These are phyloP conservation scores for Trichomonas gallinae DNA, from an alignment of 208 protist genomes.

Conservation along the genomic window DNA sequence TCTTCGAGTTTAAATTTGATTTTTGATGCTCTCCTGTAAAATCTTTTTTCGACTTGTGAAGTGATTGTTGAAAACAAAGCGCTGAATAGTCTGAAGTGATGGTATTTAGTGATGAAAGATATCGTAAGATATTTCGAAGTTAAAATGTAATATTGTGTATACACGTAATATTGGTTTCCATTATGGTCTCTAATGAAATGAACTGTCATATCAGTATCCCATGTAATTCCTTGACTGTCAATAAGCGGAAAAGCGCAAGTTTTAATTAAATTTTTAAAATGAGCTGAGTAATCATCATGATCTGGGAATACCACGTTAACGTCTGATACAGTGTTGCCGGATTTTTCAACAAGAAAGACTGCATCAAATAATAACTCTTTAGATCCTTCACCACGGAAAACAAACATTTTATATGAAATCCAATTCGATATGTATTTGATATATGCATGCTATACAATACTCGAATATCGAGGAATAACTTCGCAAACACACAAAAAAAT, in stretches of 20 bases:
- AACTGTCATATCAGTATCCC: neutral
- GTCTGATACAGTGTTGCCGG: neutral
- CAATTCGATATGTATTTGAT: too few relatives aligned
- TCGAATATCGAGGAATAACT: too few relatives aligned
- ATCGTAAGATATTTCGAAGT: neutral
- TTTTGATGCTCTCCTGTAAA: neutral
- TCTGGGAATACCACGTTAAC: neutral
- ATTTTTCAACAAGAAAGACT: neutral
- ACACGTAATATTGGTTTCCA: neutral
- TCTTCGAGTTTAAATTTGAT: neutral
- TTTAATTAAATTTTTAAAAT: neutral
- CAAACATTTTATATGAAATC: neutral
- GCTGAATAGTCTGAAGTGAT: neutral
- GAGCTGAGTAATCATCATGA: neutral
- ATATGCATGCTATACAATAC: too few relatives aligned
- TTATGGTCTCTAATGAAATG: neutral
- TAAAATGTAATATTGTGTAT: neutral
- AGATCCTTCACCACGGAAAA: neutral
- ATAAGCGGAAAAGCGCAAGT: neutral
- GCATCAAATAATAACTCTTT: neutral
- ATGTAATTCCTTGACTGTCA: neutral
- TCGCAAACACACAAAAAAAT: too few relatives aligned
- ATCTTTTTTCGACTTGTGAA: neutral
- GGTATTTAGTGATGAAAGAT: neutral
- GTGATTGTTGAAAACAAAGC: neutral